phyloP scores from a whole-genome alignment of 2,329 filamentous ascomycete species.

The Didymella segeticola region DNA sequence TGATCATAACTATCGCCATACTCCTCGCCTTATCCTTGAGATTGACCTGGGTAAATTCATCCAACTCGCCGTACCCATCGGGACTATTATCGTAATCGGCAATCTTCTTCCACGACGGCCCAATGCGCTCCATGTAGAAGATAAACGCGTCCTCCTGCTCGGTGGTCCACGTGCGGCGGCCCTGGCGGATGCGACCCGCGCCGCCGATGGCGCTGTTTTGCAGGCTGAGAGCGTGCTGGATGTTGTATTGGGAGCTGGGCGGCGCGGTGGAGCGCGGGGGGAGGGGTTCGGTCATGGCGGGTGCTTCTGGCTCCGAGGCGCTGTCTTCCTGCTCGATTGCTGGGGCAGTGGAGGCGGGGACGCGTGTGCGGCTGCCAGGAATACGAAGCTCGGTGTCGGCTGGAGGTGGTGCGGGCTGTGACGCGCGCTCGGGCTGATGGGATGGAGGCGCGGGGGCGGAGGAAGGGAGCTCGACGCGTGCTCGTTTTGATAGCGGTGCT shows the following conservation, averaged over 20 bases:
- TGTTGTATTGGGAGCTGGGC: slow-evolving; percentile 21
- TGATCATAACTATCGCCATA: slow-evolving; percentile 49
- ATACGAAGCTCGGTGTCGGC: not conserved
- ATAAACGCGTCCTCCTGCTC: slow-evolving; percentile 54
- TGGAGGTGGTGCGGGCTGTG: not conserved
- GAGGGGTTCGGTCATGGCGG: slow-evolving; percentile 36
- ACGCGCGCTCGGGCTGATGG: slow-evolving; percentile 32
- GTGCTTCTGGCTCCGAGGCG: slow-evolving; percentile 32
- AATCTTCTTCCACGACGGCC: slow-evolving; percentile 53
- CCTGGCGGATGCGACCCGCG: slow-evolving; percentile 23
- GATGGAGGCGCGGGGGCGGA: slow-evolving; percentile 34
- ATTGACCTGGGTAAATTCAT: slow-evolving; percentile 58
- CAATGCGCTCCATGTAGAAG: slow-evolving; percentile 56
- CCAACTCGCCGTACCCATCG: slow-evolving; percentile 30
- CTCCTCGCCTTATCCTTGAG: slow-evolving; percentile 56
- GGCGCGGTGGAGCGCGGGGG: slow-evolving; percentile 28
- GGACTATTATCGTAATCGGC: slow-evolving; percentile 19
- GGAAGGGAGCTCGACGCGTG: slow-evolving; percentile 32
- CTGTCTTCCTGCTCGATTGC: slow-evolving; percentile 26
- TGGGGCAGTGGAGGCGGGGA: not conserved
- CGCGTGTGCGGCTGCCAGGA: not conserved
- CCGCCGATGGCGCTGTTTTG: slow-evolving; percentile 18
- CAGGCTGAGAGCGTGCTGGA: not conserved
- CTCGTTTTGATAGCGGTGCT: slow-evolving; percentile 39
- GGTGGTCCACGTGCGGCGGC: slow-evolving; percentile 29